Percentiles rank a stretch among this genome's conserved stretches.
These are phyloP conservation scores for Huntiella decipiens DNA, from an alignment of 2,329 filamentous ascomycete genomes.

Conservation along the genomic window DNA sequence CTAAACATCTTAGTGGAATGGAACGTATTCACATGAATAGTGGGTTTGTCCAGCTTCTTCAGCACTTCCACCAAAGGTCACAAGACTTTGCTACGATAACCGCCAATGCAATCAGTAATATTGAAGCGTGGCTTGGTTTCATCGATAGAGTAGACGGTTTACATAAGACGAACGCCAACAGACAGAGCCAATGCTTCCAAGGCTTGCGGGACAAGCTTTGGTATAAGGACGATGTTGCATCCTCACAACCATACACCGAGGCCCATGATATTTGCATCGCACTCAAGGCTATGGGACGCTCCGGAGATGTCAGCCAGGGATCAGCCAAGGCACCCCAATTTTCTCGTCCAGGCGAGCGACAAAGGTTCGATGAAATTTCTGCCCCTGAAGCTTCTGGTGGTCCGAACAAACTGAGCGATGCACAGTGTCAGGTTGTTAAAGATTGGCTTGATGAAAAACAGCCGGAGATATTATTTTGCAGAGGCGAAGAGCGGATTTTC, in stretches of 20 bases:
- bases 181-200: conserved; percentile 35
- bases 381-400: conserved; percentile 70
- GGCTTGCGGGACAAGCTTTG: conserved; percentile 91
- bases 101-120: too few species aligned
- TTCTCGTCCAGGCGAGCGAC: conserved; percentile 62
- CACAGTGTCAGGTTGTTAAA: conserved; percentile 70
- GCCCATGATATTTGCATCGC: conserved; percentile 72
- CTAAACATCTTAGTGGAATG: too few species aligned
- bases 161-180: too few species aligned
- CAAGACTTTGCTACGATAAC: too few species aligned
- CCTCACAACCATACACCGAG: conserved; percentile 74
- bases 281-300: conserved; percentile 64
- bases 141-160: too few species aligned
- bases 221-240: conserved; percentile 88
- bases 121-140: too few species aligned
- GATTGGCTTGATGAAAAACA: conserved; percentile 66
- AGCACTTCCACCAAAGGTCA: too few species aligned
- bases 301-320: too few species aligned
- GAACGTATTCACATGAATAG: too few species aligned
- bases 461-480: conserved; percentile 73
- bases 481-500: conserved; percentile 85
- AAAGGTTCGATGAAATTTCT: conserved; percentile 73
- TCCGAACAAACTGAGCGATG: conserved; percentile 87
- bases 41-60: too few species aligned
- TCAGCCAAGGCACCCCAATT: conserved; percentile 30